Conservation (phyloP, 164 flowering plant genomes). For the Hamamelis virginiana region DNA sequence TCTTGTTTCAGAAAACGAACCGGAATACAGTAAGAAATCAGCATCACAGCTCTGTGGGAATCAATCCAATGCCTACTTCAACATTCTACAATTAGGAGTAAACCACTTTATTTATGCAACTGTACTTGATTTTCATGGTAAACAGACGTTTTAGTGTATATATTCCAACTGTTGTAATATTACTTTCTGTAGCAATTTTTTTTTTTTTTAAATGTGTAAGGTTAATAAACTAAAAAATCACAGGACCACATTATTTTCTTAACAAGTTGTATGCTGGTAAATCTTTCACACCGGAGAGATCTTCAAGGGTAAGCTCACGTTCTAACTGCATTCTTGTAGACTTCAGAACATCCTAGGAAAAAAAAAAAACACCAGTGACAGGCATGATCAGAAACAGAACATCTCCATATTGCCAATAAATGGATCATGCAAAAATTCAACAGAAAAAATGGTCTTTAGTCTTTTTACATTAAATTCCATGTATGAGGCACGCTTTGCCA, state of each 20-base stretch:
- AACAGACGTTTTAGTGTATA: no score
- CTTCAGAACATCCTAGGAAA: slow-evolving; percentile 74
- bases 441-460: background rate
- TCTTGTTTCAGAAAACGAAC: no score
- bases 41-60: no score
- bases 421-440: background rate
- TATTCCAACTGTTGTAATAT: no score
- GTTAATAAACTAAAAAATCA: background rate
- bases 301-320: slow-evolving; percentile 69
- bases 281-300: slow-evolving; percentile 54
- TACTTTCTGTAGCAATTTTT: no score
- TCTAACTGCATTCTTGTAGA: slow-evolving; percentile 73
- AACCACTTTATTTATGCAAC: no score
- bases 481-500: slow-evolving; percentile 79
- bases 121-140: no score
- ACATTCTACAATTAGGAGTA: no score
- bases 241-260: slow-evolving; percentile 22
- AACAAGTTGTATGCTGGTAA: slow-evolving; percentile 70
- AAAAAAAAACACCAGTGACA: background rate
- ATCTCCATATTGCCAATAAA: background rate
- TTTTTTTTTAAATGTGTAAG: no score
- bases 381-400: background rate
- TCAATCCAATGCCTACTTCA: no score
- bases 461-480: slow-evolving; percentile 71
- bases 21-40: no score